Evolutionary conservation across 1,139 yeast genomes (phyloP), one percentile per base, ranked within the genome.

Genomic region (Saccharomycopsis crataegensis): DNA sequence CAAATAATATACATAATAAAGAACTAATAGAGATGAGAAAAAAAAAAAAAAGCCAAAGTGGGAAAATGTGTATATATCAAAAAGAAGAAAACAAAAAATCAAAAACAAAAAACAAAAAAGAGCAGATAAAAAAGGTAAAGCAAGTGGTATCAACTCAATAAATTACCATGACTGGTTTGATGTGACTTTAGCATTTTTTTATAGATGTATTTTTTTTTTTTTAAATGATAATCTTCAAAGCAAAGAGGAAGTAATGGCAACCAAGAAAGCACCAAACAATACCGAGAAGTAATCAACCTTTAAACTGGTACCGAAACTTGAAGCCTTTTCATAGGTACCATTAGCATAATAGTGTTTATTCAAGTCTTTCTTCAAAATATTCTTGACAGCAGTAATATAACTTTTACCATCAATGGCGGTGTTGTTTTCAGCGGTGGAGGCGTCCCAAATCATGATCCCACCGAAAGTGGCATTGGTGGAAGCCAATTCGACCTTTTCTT

Each of bases 401-500:
- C 28, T 37, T 8, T 33, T 34, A 31, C 42, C 54, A 14, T 42
- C 50, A 46, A 41, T 40, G 17, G 34, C 36, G 37, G 50, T 32
- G 36, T 51, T 51, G 45, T 51, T 51, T 8, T 44, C 50, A 22
- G 54, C 54, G 37, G 49, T 40, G 31, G 94, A 84, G 52, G 95
- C 96, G 68, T 90, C 96, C 97, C 97, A 90, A 59, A 90, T 69
- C 73, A 87, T 82, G 61, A 90, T 77, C 66, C 97, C 97, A 59
- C 95, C 97, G 64, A 90, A 87, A 28, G 72, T 69, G 3, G 68
- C 57, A 55, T 71, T 59, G 48, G 77, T 68, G 12, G 70, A 65
- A 51, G 67, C 71, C 43, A 74, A 73, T 22, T 64, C 59, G 8
- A 64, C 32, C 42, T 48, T 57, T 3, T 69, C 65, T 7, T 68